Evolutionary conservation across 2,329 filamentous ascomycete genomes (phyloP).

Genomic region (Plectosphaerella sp.): DNA sequence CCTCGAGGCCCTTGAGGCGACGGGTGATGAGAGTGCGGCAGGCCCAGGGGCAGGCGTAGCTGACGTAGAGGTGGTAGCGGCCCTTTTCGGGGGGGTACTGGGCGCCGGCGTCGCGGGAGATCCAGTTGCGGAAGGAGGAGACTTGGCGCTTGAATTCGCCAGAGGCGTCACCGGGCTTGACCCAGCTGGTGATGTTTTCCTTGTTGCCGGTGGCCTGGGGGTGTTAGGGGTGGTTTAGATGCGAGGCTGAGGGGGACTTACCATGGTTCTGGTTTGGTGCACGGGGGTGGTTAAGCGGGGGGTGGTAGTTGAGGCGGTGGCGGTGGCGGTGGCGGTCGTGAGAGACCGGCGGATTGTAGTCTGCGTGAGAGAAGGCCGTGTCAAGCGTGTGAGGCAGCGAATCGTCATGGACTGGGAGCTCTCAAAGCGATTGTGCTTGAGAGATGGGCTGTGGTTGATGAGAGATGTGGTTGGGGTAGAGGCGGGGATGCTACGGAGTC

Average conservation of each 20-base stretch:
- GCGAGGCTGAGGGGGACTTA: background rate
- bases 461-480: background rate
- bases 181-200: slow-evolving; percentile 72
- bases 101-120: slow-evolving; percentile 67
- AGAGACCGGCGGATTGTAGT: background rate
- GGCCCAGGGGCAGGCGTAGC: slow-evolving; percentile 93
- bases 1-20: slow-evolving; percentile 86
- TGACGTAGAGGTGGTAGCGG: slow-evolving; percentile 92
- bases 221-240: background rate
- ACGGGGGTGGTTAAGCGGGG: too few species aligned
- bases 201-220: slow-evolving; percentile 26
- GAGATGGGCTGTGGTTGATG: background rate
- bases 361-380: background rate
- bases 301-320: background rate
- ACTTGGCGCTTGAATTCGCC: slow-evolving; percentile 91
- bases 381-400: background rate
- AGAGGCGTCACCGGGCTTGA: slow-evolving; percentile 67
- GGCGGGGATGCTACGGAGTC: too few species aligned
- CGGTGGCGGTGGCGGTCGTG: background rate
- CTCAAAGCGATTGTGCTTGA: background rate
- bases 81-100: slow-evolving; percentile 81
- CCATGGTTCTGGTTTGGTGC: slow-evolving; percentile 1
- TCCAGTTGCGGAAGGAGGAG: slow-evolving; percentile 76
- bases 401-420: background rate
- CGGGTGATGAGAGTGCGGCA: slow-evolving; percentile 83